A percentile compares a stretch with the other conserved stretches of the same genome.
Evolutionary conservation across 768 basidiomycete species (phyloP).

Genomic region (Lanmaoa rubissima): DNA sequence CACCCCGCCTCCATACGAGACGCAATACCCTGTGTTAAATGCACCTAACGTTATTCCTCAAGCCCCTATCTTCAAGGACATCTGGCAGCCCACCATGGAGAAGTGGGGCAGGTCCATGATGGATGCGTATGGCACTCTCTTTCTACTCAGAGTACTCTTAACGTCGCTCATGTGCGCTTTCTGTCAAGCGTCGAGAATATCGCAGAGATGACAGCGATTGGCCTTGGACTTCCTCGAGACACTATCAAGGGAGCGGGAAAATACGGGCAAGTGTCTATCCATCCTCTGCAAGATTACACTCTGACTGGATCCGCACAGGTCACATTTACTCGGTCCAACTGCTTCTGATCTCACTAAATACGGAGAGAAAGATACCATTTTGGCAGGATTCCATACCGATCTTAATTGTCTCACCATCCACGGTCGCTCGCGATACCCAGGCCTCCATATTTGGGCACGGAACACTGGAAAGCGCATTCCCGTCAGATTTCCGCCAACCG

Average conservation of each 20-base stretch:
- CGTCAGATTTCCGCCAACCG: slow-evolving; percentile 81
- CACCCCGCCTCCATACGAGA: slow-evolving; percentile 70
- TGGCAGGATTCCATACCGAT: slow-evolving; percentile 94
- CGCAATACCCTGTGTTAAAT: slow-evolving; percentile 72
- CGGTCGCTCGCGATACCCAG: slow-evolving; percentile 82
- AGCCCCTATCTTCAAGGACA: slow-evolving; percentile 50
- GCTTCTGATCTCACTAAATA: slow-evolving; percentile 87
- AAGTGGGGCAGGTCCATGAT: slow-evolving; percentile 91
- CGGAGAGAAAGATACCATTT: slow-evolving; percentile 74
- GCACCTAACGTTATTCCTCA: slow-evolving; percentile 81
- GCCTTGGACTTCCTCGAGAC: slow-evolving; percentile 69
- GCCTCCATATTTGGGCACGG: slow-evolving; percentile 91
- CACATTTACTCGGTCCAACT: slow-evolving; percentile 90
- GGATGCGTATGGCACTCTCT: slow-evolving; percentile 57
- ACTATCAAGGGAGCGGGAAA: slow-evolving; percentile 75
- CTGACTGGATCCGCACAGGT: slow-evolving; percentile 38
- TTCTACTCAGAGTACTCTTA: neutral
- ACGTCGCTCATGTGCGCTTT: neutral
- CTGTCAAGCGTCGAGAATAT: slow-evolving; percentile 70
- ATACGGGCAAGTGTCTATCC: slow-evolving; percentile 63
- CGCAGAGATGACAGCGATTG: slow-evolving; percentile 85
- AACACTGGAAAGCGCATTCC: slow-evolving; percentile 89
- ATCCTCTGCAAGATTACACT: neutral
- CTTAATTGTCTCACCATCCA: slow-evolving; percentile 94
- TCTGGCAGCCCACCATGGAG: slow-evolving; percentile 75